Base-by-base conservation (phyloP, 2,329 filamentous ascomycete species). In the Penicillium sp. region DNA sequence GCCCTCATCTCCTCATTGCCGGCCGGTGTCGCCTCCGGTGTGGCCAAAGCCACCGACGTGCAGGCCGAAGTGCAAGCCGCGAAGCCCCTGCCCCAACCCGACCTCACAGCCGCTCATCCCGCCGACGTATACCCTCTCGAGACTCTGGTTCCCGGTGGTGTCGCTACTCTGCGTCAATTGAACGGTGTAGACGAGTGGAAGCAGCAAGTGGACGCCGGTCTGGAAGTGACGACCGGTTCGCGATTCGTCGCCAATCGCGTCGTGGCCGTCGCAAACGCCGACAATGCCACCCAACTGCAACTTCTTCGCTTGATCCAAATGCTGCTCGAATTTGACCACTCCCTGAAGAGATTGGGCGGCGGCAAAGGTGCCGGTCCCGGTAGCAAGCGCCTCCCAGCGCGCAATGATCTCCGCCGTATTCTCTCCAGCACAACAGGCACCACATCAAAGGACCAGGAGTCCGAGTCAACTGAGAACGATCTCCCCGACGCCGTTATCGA, bases 171-270 rank as follows among this genome's bases (percentile, higher is more conserved):
- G 28, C 68, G 67, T 31, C 67, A 71, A 42, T 67, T 79, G 51
- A 72, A 70, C n/a, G 64, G 65, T 39, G 62, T 77, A 16, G 67
- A 71, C 42, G 72, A 74, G 28, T 79, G 76, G 76, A 66, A 69
- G 45, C 64, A 74, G 26, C 66, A 70, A 28, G 66, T 76, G 13
- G 61, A 65, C 16, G 61, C 66, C 24, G 69, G 69, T 4, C 60
- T 68, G 8, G 65, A 69, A 18, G 65, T 78, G 24, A 60, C 65
- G 13, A 74, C 70, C 2, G 68, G 67, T 26, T 78, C 73, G 2
- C 72, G 74, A 43, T 79, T 74, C 62, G 73, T 79, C 34, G 70
- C 74, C 2, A 66, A 69, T 48, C 70, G 76, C n/a, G 64, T 79
- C 45, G 67, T 69, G 18, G 63, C 65, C 16, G 65, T 77, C 36